Evolutionary conservation across 2,329 filamentous ascomycete genomes (phyloP).

Genomic region (Hypoxylon sp.): DNA sequence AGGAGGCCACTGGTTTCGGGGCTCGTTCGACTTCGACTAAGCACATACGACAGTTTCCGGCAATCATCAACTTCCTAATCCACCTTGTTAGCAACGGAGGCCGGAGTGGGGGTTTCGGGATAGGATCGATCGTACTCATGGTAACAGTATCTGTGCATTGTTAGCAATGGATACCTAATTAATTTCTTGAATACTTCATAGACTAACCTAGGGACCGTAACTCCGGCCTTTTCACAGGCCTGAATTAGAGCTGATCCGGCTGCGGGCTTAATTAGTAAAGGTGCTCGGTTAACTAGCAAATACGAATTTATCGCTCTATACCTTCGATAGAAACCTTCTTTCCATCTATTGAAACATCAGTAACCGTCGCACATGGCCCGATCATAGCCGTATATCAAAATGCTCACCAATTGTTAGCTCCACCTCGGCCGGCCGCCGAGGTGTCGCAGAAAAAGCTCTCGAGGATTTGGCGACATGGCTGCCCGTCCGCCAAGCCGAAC

Average conservation of each 20-base stretch:
- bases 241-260: conserved; percentile 98
- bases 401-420: conserved; percentile 92
- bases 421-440: conserved; percentile 87
- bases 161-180: conserved; percentile 26
- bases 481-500: conserved; percentile 77
- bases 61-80: conserved; percentile 94
- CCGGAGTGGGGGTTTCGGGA: conserved; percentile 37
- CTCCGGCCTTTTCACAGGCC: conserved; percentile 97
- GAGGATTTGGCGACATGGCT: conserved; percentile 72
- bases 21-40: conserved; percentile 97
- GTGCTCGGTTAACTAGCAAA: conserved; percentile 2
- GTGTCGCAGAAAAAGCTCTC: conserved; percentile 86
- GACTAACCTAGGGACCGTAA: conserved; percentile 84
- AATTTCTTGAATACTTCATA: conserved; percentile 17
- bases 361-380: conserved; percentile 20
- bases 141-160: conserved; percentile 86
- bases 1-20: conserved; percentile 97
- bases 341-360: conserved; percentile 76
- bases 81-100: conserved; percentile 59
- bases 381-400: conserved; percentile 39
- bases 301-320: conserved; percentile 60
- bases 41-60: conserved; percentile 99
- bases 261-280: conserved; percentile 64
- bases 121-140: conserved; percentile 80
- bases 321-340: conserved; percentile 99